Percentiles rank a stretch among this genome's conserved stretches.
Evolutionary conservation across 768 basidiomycete genomes (phyloP).

Genomic region (Boletus rubescentipes): DNA sequence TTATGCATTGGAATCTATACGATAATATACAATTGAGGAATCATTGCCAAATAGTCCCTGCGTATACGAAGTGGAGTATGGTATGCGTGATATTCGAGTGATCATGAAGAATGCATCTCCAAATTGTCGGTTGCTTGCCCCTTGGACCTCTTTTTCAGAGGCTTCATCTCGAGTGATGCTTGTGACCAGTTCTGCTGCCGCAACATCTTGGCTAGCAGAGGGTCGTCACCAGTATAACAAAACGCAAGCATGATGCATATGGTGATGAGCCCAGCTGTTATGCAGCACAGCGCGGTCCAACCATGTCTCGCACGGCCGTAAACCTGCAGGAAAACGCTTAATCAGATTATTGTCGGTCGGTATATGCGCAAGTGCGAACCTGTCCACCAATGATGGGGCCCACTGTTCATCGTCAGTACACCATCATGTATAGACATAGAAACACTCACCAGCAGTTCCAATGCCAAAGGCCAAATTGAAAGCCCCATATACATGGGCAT

Average conservation of each 20-base stretch:
- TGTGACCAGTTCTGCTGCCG: slow-evolving; percentile 17
- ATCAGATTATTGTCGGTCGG: neutral
- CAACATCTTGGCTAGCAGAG: slow-evolving; percentile 34
- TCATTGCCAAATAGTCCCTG: slow-evolving; percentile 11
- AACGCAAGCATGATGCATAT: slow-evolving; percentile 40
- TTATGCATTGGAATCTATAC: slow-evolving; percentile 6
- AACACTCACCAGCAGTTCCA: slow-evolving; percentile 54
- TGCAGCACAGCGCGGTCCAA: slow-evolving; percentile 58
- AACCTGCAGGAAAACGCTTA: slow-evolving; percentile 40
- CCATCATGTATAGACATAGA: neutral
- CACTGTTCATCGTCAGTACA: slow-evolving; percentile 38
- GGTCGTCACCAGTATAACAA: slow-evolving; percentile 50
- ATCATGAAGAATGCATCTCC: slow-evolving; percentile 5
- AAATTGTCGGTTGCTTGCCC: neutral
- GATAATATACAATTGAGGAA: slow-evolving; percentile 13
- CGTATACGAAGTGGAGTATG: neutral
- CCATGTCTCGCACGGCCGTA: slow-evolving; percentile 56
- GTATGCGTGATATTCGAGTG: slow-evolving; percentile 2
- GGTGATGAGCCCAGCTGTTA: slow-evolving; percentile 44
- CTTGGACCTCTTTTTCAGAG: slow-evolving; percentile 3
- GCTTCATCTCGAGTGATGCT: slow-evolving; percentile 8
- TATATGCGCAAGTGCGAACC: slow-evolving; percentile 33
- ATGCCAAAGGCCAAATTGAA: slow-evolving; percentile 73
- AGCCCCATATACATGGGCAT: slow-evolving; percentile 71
- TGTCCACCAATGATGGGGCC: slow-evolving; percentile 73